Percentiles rank a stretch among this genome's conserved stretches.
These are phyloP conservation scores for Pezicula rhizophila DNA, from an alignment of 2,329 filamentous ascomycete genomes.

Conservation along the genomic window DNA sequence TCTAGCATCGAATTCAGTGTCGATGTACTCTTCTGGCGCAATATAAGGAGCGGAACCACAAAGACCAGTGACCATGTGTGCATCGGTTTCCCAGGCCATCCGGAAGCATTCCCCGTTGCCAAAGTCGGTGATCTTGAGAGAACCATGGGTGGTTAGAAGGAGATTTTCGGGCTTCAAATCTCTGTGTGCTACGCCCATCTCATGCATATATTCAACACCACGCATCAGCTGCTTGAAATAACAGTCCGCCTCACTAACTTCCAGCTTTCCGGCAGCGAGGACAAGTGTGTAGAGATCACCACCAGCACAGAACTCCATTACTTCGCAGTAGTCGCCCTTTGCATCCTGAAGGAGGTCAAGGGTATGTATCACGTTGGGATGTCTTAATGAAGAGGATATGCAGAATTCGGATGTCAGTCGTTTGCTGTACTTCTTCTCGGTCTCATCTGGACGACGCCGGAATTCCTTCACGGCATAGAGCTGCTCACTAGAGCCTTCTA, in stretches of 20 bases:
- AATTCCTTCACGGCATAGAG: conserved; percentile 98
- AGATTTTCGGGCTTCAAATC: conserved; percentile 97
- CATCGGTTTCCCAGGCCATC: conserved; percentile 98
- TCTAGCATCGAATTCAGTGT: conserved; percentile 92
- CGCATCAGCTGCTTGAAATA: conserved; percentile 99
- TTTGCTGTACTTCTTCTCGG: conserved; percentile 96
- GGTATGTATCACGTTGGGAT: conserved; percentile 97
- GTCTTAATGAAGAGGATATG: conserved; percentile 92
- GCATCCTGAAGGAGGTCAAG: conserved; percentile 91
- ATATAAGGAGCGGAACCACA: conserved; percentile 98
- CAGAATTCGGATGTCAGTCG: conserved; percentile 95
- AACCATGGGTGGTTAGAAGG: conserved; percentile 84
- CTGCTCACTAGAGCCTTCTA: conserved; percentile 77
- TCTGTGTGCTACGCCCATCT: conserved; percentile 97
- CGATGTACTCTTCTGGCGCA: conserved; percentile 90
- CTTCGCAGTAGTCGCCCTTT: conserved; percentile 96
- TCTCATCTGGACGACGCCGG: conserved; percentile 87
- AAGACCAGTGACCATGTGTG: conserved; percentile 95
- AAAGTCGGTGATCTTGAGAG: conserved; percentile 96
- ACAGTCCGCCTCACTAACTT: conserved; percentile 89
- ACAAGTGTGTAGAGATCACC: conserved; percentile 94
- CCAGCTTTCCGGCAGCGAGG: conserved; percentile 83
- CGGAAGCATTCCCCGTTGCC: conserved; percentile 98
- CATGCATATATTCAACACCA: conserved; percentile 97
- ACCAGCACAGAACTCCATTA: conserved; percentile 98